These are phyloP conservation scores for Serendipita sp. DNA, from an alignment of 768 basidiomycete species.

Conservation along the genomic window DNA sequence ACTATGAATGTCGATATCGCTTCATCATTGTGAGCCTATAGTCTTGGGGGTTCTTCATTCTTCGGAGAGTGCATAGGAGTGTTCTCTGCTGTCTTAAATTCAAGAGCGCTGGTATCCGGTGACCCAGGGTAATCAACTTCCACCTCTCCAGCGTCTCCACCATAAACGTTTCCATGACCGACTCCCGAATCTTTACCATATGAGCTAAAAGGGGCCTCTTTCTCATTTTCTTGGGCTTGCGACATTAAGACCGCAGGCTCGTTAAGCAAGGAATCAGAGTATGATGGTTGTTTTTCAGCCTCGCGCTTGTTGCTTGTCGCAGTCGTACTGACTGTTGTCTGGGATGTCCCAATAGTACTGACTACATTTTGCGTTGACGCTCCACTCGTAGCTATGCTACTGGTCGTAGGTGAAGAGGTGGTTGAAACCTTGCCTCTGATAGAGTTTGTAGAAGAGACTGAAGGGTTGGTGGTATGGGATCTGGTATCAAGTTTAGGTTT, in stretches of 20 bases:
- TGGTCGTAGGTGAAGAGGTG: neutral
- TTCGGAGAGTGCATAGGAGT: neutral
- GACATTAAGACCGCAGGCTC: slow-evolving; percentile 1
- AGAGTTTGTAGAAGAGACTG: neutral
- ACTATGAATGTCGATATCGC: too few relatives aligned
- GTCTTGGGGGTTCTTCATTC: neutral
- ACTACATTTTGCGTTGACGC: neutral
- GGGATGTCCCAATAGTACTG: neutral
- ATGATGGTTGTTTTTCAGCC: neutral
- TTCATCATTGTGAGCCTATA: too few relatives aligned
- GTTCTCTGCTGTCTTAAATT: neutral
- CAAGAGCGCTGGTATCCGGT: neutral
- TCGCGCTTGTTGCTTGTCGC: neutral
- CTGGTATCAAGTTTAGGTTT: neutral
- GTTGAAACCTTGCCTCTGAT: neutral
- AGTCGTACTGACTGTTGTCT: neutral
- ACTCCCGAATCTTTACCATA: neutral
- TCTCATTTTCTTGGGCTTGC: neutral
- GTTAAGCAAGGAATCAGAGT: neutral
- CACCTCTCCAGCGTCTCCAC: neutral
- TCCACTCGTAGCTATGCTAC: neutral
- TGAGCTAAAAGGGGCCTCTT: neutral
- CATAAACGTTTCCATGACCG: neutral
- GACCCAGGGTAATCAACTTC: neutral
- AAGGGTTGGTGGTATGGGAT: neutral